Base-by-base conservation (phyloP, 2,329 filamentous ascomycete genomes). In the Trichoderma breve region DNA sequence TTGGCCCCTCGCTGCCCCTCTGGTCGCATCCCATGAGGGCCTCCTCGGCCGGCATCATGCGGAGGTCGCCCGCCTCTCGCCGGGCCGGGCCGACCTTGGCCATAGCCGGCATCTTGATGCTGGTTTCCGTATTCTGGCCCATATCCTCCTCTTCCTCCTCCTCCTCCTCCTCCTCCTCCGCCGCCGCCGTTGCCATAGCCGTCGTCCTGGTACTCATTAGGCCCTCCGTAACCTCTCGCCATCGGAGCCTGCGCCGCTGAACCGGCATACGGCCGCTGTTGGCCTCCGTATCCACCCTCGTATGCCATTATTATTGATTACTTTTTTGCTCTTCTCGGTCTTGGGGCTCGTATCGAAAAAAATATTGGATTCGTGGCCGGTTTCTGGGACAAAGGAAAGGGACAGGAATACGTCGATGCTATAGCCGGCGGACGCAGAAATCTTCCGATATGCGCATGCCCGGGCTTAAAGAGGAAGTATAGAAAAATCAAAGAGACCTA, bases 201-300 rank as follows among this genome's bases (percentile, higher is more conserved):
- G 63, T 85, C 82, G 68, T 84, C 81, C 70, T 84, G 81, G 71
- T 86, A 84, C 64, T 83, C 81, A 68, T 86, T 82, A 72, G 73
- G 76, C 28, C 76, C 76, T 72, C 75, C 76, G 61, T 77, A 77
- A 75, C 80, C 77, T 82, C 83, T 82, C 51, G 82, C 81, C 61
- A 76, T 77, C 62, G 82, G 80, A 69, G 83, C 80, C 70, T 83
- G 83, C 58, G 82, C 81, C 66, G 82, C 84, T 36, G 81, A 83
- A 47, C 84, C 85, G 73, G 81, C 82, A 76, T 87, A 87, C n/a
- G 83, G 83, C 71, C 84, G 84, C 76, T 86, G 83, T 67, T 85
- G 83, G 58, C 76, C 81, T 71, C 81, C 75, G 26, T 85, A 87
- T 73, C 81, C 83, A 73, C 81, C 83, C 73, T 87, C 84, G 76